A percentile compares a stretch with the other conserved stretches of the same genome.
These are phyloP conservation scores for Fusarium multiceps DNA, from an alignment of 2,329 filamentous ascomycete genomes.

Conservation along the genomic window DNA sequence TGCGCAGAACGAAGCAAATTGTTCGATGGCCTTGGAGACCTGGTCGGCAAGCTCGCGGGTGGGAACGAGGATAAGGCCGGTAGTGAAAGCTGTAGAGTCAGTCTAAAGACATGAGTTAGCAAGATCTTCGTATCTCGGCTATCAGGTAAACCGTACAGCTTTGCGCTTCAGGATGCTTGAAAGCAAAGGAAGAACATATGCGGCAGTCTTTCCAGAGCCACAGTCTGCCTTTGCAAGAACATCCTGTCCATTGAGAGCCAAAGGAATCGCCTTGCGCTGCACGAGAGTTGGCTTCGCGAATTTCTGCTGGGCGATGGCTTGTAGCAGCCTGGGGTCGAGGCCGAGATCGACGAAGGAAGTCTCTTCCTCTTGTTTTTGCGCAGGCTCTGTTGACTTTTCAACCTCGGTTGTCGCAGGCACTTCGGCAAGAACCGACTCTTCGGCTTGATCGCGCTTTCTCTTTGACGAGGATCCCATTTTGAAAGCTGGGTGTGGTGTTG, in stretches of 20 bases:
- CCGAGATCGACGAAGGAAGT: constrained; percentile 79
- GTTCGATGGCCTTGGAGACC: constrained; percentile 81
- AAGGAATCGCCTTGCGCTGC: constrained; percentile 86
- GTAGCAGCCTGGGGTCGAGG: constrained; percentile 85
- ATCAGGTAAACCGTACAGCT: constrained; percentile 57
- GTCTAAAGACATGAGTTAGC: constrained; percentile 51
- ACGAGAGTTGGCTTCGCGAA: constrained; percentile 90
- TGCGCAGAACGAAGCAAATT: constrained; percentile 83
- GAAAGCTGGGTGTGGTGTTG: constrained; percentile 52
- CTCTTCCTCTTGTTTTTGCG: constrained; percentile 46
- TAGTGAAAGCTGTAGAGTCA: constrained; percentile 66
- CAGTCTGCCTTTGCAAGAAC: constrained; percentile 93
- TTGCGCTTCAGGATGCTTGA: constrained; percentile 86
- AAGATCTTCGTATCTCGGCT: background rate
- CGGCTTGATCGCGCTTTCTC: constrained; percentile 69
- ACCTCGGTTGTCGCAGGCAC: constrained; percentile 44
- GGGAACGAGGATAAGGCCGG: constrained; percentile 90
- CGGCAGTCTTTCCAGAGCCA: constrained; percentile 97
- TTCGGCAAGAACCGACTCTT: constrained; percentile 56
- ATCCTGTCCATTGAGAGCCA: constrained; percentile 88
- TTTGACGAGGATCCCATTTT: constrained; percentile 56
- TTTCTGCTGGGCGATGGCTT: constrained; percentile 85
- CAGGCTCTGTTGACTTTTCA: constrained; percentile 43
- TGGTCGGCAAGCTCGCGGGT: constrained; percentile 95
- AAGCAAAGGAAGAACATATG: constrained; percentile 90